These are phyloP conservation scores for Scheffersomyces segobiensis DNA, from an alignment of 1,139 yeast genomes.

Conservation along the genomic window DNA sequence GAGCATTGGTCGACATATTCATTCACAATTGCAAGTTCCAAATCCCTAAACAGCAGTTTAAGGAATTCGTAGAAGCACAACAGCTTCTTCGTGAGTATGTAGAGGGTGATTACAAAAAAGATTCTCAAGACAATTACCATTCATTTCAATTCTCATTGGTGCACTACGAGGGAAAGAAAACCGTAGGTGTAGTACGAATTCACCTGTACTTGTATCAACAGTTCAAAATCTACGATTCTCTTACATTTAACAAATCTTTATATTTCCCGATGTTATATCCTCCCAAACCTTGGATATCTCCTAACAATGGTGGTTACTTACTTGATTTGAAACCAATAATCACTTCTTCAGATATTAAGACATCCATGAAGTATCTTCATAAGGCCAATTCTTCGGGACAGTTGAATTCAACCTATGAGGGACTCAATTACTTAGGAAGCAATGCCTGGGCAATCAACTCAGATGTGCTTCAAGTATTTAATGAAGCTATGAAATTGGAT, in stretches of 20 bases:
- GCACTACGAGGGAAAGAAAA: slow-evolving; percentile 3
- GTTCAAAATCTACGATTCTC: slow-evolving; percentile 13
- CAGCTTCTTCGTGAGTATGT: slow-evolving; percentile 2
- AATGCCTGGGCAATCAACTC: slow-evolving; percentile 41
- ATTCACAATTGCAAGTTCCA: slow-evolving; percentile 19
- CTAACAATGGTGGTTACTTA: slow-evolving; percentile 38
- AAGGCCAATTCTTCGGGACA: slow-evolving; percentile 36
- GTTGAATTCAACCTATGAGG: slow-evolving; percentile 29
- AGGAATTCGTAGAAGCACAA: slow-evolving; percentile 2
- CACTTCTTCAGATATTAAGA: slow-evolving; percentile 16
- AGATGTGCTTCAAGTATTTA: slow-evolving; percentile 23
- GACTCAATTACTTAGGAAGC: slow-evolving; percentile 30
- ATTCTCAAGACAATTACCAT: not conserved
- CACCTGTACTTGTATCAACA: slow-evolving; percentile 27
- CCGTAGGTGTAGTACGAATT: slow-evolving; percentile 21
- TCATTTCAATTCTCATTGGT: slow-evolving; percentile 1
- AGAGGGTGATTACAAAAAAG: not conserved
- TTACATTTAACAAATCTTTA: slow-evolving; percentile 17
- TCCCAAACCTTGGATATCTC: slow-evolving; percentile 39
- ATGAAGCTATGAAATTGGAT: slow-evolving; percentile 18
- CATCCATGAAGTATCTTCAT: slow-evolving; percentile 22
- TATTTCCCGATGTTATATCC: slow-evolving; percentile 41
- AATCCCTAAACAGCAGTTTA: slow-evolving; percentile 12
- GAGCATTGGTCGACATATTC: slow-evolving; percentile 20
- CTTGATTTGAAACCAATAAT: slow-evolving; percentile 27